These are phyloP conservation scores for Colletotrichum gloeosporioides DNA, from an alignment of 2,329 filamentous ascomycete species.

Conservation along the genomic window DNA sequence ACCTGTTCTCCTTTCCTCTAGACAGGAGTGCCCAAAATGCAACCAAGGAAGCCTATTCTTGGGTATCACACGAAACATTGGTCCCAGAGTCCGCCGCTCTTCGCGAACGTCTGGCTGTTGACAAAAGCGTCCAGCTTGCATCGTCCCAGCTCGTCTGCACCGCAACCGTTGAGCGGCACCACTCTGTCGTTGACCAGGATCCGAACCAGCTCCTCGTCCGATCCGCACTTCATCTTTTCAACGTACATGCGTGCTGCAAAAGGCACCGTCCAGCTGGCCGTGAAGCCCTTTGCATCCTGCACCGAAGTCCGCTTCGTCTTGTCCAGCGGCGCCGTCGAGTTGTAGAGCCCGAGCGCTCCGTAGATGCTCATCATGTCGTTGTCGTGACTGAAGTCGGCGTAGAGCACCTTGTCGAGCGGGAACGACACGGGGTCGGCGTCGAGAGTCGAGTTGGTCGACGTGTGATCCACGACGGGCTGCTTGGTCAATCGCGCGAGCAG, in stretches of 20 bases:
- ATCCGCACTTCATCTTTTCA: slow-evolving; percentile 79
- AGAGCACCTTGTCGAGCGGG: slow-evolving; percentile 71
- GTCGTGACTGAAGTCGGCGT: slow-evolving; percentile 92
- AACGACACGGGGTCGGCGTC: slow-evolving; percentile 73
- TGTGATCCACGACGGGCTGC: slow-evolving; percentile 72
- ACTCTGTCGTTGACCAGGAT: slow-evolving; percentile 87
- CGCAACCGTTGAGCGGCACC: slow-evolving; percentile 73
- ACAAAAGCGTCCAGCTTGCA: slow-evolving; percentile 77
- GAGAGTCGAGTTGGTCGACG: slow-evolving; percentile 79
- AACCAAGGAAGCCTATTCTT: not conserved
- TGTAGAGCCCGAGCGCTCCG: slow-evolving; percentile 80
- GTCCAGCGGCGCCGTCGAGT: slow-evolving; percentile 61
- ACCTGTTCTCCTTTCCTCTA: not conserved
- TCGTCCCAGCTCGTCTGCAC: slow-evolving; percentile 71
- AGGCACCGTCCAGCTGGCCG: slow-evolving; percentile 79
- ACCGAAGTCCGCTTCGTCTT: slow-evolving; percentile 52
- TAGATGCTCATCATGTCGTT: slow-evolving; percentile 83
- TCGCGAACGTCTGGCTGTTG: slow-evolving; percentile 76
- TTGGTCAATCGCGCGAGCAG: slow-evolving; percentile 80
- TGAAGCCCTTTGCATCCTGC: slow-evolving; percentile 68
- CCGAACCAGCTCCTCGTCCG: slow-evolving; percentile 70
- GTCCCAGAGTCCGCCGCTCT: slow-evolving; percentile 74
- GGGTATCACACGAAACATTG: slow-evolving; percentile 56
- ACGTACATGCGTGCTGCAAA: slow-evolving; percentile 84
- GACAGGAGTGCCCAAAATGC: not conserved